Evolutionary conservation across 495 filamentous ascomycete species (phyloP).

Genomic region (Talaromyces liani): DNA sequence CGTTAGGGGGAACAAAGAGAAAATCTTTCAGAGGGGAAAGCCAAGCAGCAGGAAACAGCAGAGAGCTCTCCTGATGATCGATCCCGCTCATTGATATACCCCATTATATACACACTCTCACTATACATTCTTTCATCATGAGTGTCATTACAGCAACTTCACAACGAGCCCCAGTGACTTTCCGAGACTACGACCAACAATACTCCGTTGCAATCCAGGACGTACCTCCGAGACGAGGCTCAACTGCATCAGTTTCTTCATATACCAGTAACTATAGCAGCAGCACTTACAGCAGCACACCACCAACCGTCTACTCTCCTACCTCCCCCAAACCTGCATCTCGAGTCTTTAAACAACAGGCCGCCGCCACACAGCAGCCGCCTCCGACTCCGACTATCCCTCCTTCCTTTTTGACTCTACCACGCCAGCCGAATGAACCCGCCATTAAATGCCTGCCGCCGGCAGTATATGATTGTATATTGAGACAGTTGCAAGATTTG

Average conservation of each 20-base stretch:
- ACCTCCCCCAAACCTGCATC: conserved; percentile 19
- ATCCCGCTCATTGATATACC: not conserved
- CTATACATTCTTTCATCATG: conserved; percentile 19
- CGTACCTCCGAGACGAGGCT: conserved; percentile 20
- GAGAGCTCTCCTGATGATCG: not conserved
- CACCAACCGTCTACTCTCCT: conserved; percentile 33
- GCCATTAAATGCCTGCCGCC: conserved; percentile 44
- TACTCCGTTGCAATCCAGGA: conserved; percentile 26
- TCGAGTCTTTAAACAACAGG: conserved; percentile 21
- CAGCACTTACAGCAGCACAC: conserved; percentile 27
- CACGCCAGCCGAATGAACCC: conserved; percentile 25
- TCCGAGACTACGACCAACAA: conserved; percentile 18
- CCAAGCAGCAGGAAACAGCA: not conserved
- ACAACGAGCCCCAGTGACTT: conserved; percentile 27
- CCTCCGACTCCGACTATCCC: not conserved
- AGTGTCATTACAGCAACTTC: conserved; percentile 39
- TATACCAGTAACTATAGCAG: conserved; percentile 36
- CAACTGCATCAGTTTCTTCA: conserved; percentile 19
- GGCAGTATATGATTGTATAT: conserved; percentile 51
- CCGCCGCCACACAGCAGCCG: not conserved
- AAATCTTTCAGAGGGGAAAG: not conserved
- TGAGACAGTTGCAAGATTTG: conserved; percentile 41
- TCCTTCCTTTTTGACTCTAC: conserved; percentile 22
- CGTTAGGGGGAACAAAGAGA: not conserved
- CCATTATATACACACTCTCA: not conserved